These are phyloP conservation scores for Syncephalis fuscata DNA, from an alignment of 371 early-diverging fungal species.

Conservation along the genomic window DNA sequence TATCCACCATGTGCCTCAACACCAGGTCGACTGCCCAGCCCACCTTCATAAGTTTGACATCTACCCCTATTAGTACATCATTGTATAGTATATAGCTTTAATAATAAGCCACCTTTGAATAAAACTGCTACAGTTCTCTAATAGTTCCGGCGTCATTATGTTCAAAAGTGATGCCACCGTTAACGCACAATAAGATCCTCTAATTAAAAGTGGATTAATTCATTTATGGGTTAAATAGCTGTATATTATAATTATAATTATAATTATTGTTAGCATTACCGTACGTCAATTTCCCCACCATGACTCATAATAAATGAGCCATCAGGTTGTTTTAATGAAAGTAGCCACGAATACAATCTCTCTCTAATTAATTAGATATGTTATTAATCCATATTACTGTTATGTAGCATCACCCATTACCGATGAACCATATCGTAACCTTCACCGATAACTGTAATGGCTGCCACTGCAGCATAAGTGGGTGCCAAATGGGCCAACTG, in stretches of 20 bases:
- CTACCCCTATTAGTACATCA: slow-evolving; percentile 2
- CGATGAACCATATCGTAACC: slow-evolving; percentile 55
- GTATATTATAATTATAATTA: too few relatives aligned
- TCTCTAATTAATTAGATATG: slow-evolving; percentile 15
- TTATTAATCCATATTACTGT: neutral
- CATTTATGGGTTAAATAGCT: too few relatives aligned
- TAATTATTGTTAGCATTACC: slow-evolving; percentile 17
- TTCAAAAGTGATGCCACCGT: slow-evolving; percentile 60
- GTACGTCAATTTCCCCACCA: slow-evolving; percentile 88
- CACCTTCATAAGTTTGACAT: slow-evolving; percentile 95
- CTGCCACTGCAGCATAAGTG: slow-evolving; percentile 71
- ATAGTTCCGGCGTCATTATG: slow-evolving; percentile 63
- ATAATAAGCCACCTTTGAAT: slow-evolving; percentile 23
- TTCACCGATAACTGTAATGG: slow-evolving; percentile 54
- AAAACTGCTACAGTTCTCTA: slow-evolving; percentile 47
- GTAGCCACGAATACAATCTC: slow-evolving; percentile 48
- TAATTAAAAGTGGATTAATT: too few relatives aligned
- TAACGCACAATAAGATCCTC: slow-evolving; percentile 85
- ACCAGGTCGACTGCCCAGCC: slow-evolving; percentile 73
- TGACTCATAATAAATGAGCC: slow-evolving; percentile 84
- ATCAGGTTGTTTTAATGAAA: slow-evolving; percentile 69
- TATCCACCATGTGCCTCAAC: slow-evolving; percentile 97
- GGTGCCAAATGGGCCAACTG: slow-evolving; percentile 70
- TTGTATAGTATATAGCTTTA: neutral
- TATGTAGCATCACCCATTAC: slow-evolving; percentile 5